These are phyloP conservation scores for Rhytidiadelphus loreus DNA, from an alignment of 225 moss, liverwort and hornwort genomes.

Conservation along the genomic window DNA sequence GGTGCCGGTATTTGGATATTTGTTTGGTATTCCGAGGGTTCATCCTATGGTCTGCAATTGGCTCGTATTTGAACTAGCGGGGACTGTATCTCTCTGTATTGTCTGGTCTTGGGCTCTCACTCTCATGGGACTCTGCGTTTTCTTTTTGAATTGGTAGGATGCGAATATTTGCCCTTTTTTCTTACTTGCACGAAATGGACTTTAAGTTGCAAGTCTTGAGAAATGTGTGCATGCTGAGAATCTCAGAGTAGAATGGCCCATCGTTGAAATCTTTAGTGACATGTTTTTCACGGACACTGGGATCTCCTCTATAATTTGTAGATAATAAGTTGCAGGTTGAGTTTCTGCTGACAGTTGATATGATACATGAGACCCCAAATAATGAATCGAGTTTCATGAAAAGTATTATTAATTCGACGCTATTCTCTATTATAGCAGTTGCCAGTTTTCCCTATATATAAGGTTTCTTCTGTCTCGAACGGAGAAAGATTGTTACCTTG, in stretches of 20 bases:
- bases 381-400: background rate
- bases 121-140: background rate
- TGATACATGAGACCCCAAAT: background rate
- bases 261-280: background rate
- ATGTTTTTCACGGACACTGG: background rate
- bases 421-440: background rate
- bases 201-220: background rate
- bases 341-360: background rate
- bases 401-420: background rate
- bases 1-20: background rate
- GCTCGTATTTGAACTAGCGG: background rate
- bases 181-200: background rate
- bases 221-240: background rate
- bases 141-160: background rate
- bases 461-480: background rate
- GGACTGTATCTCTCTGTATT: background rate
- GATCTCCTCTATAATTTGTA: background rate
- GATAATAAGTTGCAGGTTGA: background rate
- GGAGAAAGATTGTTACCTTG: background rate
- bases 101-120: background rate
- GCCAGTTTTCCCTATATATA: background rate
- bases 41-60: background rate
- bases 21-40: constrained; percentile 13
- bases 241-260: background rate
- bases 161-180: background rate